Percentiles rank a stretch among this genome's conserved stretches.
These are phyloP conservation scores for Simmondsia chinensis DNA, from an alignment of 148 eudicot species.

Conservation along the genomic window DNA sequence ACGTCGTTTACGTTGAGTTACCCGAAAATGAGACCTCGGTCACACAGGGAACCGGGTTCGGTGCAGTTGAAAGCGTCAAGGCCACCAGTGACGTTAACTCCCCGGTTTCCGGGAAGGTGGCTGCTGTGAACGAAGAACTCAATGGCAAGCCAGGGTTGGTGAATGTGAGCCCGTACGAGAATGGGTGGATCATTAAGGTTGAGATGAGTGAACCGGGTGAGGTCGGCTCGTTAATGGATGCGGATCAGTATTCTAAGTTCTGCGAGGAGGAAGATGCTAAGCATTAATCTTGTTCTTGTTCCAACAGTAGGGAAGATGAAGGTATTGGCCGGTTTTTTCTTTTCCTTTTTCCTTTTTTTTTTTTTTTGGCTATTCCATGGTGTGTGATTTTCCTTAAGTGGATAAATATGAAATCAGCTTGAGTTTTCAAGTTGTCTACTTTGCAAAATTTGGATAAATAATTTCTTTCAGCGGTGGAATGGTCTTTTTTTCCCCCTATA, in stretches of 20 bases:
- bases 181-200: conserved; percentile 94
- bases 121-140: conserved; percentile 60
- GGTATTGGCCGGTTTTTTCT: too few relatives aligned
- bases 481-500: too few relatives aligned
- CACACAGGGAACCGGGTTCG: conserved; percentile 62
- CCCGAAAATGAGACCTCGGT: conserved; percentile 70
- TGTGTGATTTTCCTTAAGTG: too few relatives aligned
- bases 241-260: conserved; percentile 72
- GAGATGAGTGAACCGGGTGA: conserved; percentile 48
- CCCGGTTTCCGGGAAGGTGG: conserved; percentile 81
- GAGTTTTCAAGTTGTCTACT: too few relatives aligned
- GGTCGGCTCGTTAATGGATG: conserved; percentile 47
- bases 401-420: too few relatives aligned
- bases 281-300: conserved; percentile 52
- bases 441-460: too few relatives aligned
- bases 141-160: conserved; percentile 63
- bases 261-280: conserved; percentile 89
- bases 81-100: conserved; percentile 92
- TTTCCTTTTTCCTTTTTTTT: too few relatives aligned
- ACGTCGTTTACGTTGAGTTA: conserved; percentile 81
- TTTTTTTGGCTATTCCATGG: too few relatives aligned
- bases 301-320: too few relatives aligned
- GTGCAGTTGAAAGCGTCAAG: conserved; percentile 95
- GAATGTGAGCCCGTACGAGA: conserved; percentile 66
- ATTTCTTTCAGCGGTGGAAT: too few relatives aligned